Evolutionary conservation across 768 basidiomycete genomes (phyloP).

Genomic region (Agrocybe pediades): DNA sequence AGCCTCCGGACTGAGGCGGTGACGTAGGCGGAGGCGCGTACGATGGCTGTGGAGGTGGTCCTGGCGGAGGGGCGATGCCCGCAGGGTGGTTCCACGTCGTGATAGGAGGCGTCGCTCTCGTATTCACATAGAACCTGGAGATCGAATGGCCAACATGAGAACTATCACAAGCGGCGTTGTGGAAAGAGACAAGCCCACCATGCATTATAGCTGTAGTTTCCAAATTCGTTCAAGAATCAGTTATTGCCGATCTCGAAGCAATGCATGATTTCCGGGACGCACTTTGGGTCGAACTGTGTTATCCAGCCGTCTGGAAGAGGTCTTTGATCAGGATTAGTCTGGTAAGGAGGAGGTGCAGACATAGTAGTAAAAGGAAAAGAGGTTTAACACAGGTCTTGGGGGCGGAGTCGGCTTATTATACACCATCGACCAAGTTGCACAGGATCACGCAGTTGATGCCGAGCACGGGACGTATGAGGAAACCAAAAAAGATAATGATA

Average conservation of each 20-base stretch:
- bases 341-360: constrained; percentile 47
- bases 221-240: constrained; percentile 12
- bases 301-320: constrained; percentile 70
- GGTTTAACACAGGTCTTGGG: not conserved
- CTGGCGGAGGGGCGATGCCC: constrained; percentile 41
- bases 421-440: constrained; percentile 13
- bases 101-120: constrained; percentile 57
- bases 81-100: constrained; percentile 63
- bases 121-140: constrained; percentile 79
- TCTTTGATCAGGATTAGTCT: constrained; percentile 56
- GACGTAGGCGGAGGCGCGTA: constrained; percentile 44
- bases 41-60: constrained; percentile 44
- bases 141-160: not conserved
- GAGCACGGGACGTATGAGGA: constrained; percentile 1
- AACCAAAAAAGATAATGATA: constrained; percentile 3
- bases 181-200: constrained; percentile 47
- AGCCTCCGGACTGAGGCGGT: constrained; percentile 43
- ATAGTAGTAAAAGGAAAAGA: constrained; percentile 21
- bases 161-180: too few species aligned
- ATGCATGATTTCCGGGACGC: constrained; percentile 30
- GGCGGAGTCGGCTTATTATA: constrained; percentile 15
- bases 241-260: constrained; percentile 17
- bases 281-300: constrained; percentile 69
- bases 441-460: constrained; percentile 30
- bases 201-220: constrained; percentile 47